Percentiles rank a stretch among this genome's conserved stretches.
Evolutionary conservation across 1,284 basidiomycete species (phyloP).

Genomic region (Volvariella surrecta): DNA sequence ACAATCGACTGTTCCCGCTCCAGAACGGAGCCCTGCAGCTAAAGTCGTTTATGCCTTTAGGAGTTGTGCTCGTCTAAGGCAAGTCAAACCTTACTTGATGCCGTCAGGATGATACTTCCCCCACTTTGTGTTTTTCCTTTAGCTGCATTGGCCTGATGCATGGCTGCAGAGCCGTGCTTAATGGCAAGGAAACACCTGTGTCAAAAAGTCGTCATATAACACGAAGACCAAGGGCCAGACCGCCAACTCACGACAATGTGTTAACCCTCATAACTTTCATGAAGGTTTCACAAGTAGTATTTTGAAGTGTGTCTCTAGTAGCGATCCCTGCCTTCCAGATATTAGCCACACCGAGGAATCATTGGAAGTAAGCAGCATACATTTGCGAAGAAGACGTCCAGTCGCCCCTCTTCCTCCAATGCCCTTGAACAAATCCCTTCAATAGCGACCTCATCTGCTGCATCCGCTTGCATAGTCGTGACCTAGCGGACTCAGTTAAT

Average conservation of each 20-base stretch:
- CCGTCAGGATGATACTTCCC: constrained; percentile 87
- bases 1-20: constrained; percentile 85
- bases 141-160: constrained; percentile 58
- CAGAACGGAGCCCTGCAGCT: constrained; percentile 83
- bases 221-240: neutral
- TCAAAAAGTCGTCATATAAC: constrained; percentile 3
- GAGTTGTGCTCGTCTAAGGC: neutral
- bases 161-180: constrained; percentile 78
- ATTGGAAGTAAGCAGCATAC: constrained; percentile 31
- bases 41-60: constrained; percentile 4
- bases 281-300: constrained; percentile 61
- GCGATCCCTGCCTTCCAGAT: constrained; percentile 56
- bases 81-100: constrained; percentile 53
- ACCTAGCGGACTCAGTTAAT: constrained; percentile 35
- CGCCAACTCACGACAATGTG: constrained; percentile 57
- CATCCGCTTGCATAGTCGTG: constrained; percentile 71
- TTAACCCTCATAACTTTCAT: constrained; percentile 79
- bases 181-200: constrained; percentile 91
- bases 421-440: constrained; percentile 63
- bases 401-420: constrained; percentile 70
- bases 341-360: neutral
- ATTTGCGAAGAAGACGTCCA: constrained; percentile 95
- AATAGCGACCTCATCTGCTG: constrained; percentile 74
- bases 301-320: constrained; percentile 34
- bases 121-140: constrained; percentile 60